A percentile compares a stretch with the other conserved stretches of the same genome.
Evolutionary conservation across 352 stramenopile genomes (phyloP).

Genomic region (Phytophthora pluvialis): DNA sequence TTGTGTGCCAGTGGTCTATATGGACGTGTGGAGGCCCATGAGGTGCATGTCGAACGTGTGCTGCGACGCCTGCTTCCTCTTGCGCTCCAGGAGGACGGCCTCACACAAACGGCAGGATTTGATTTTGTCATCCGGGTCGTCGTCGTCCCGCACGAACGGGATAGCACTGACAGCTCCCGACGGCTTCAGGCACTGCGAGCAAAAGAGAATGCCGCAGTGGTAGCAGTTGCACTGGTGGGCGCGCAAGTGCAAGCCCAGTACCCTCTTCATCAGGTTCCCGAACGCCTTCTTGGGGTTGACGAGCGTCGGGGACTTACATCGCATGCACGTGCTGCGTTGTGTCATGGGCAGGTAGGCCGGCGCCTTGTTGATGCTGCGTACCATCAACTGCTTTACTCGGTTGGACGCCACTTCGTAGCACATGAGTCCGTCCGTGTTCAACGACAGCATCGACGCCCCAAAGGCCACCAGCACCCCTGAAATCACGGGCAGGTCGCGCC

Average conservation of each 20-base stretch:
- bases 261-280: constrained; percentile 63
- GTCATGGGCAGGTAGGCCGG: constrained; percentile 55
- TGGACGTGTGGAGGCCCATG: constrained; percentile 49
- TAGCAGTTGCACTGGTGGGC: constrained; percentile 81
- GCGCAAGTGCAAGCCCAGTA: constrained; percentile 51
- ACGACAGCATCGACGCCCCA: constrained; percentile 61
- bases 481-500: constrained; percentile 58
- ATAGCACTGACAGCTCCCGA: constrained; percentile 53
- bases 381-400: constrained; percentile 71
- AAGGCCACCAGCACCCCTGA: constrained; percentile 65
- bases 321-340: constrained; percentile 77
- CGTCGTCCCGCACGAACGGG: constrained; percentile 60
- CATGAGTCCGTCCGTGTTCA: constrained; percentile 80
- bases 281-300: constrained; percentile 55
- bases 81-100: constrained; percentile 60
- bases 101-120: constrained; percentile 76
- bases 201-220: constrained; percentile 84
- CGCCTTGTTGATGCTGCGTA: constrained; percentile 61
- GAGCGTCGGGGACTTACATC: constrained; percentile 59
- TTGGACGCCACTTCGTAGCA: constrained; percentile 77
- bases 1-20: constrained; percentile 25
- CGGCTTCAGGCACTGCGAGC: constrained; percentile 65
- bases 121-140: constrained; percentile 55
- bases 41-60: constrained; percentile 64
- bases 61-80: constrained; percentile 58